Base-by-base conservation (phyloP, 2,329 filamentous ascomycete species). In the Microcera coccophila region DNA sequence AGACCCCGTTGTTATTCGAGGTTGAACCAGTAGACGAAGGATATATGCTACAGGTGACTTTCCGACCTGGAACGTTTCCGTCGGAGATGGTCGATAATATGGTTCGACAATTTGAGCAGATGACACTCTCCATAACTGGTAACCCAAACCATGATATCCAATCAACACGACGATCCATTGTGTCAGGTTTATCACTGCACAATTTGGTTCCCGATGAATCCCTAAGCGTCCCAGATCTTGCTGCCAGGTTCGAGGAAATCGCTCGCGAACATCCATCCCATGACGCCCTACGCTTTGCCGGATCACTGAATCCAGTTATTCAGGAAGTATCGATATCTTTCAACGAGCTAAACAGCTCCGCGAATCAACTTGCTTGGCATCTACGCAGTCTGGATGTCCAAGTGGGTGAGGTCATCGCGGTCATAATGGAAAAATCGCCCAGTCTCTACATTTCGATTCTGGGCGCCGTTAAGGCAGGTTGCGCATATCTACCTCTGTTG, bases 401-500 rank as follows among this genome's bases (percentile, higher is more conserved):
- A 1, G 63, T 72, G 1, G 77, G 81, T 7, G 71, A 79, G 14
- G 66, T 87, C 9, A 70, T 94, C n/a, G 82, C 82, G 24, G 77
- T 95, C 34, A 72, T 84, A 35, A 83, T 94, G 77, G 79, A 90
- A 17, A 94, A 93, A 59, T 90, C 84, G 0, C 62, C 81, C 1
- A 63, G 81, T 19, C 67, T 94, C 1, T 95, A 95, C 57, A 72
- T 82, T 20, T 75, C 81, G 0, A 87, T 95, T 19, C 70, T 95
- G 21, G 89, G 81, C 1, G 76, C 84, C 17, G 63, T 88, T 22
- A 94, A 94, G 57, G 70, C 80, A 4, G 87, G 88, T 8, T 83
- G 82, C 55, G 87, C 82, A 7, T 93, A 94, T 57, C 66, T 95
- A n/a, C 88, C 89, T 0, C 71, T 95, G 4, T 73, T 87, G 1